Base-by-base conservation (phyloP, 2,329 filamentous ascomycete species). In the Pseudogymnoascus pannorum region DNA sequence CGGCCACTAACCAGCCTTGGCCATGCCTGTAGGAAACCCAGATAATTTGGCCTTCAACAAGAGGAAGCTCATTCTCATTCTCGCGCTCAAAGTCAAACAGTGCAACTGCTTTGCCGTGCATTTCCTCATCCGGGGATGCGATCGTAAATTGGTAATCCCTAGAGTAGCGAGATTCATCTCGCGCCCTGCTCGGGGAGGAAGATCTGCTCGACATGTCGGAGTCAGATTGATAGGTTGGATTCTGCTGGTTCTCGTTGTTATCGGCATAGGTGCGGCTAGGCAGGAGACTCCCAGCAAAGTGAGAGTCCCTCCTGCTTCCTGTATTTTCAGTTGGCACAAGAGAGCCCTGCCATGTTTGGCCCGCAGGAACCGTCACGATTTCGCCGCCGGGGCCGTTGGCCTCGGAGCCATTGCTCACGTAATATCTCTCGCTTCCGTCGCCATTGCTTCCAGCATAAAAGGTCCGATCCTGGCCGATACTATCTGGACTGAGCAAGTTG, bases 11-110 rank as follows among this genome's bases (percentile, higher is more conserved):
- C 94, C 94, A 99, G 61, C 94, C 94, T 75, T 97, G 92, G 14
- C 93, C 93, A 72, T 97, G 92, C 44, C 94, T 84, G 74, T 97
- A 99, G 14, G 91, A 96, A 22, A 99, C 92, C 79, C 94, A 89
- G 61, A 99, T 96, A 62, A 97, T 91, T 71, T 99, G 94, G 5
- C 94, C 94, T 75, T 99, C 94, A 0, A 91, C 87, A 54, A 99
- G 78, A 3, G 92, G 91, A 62, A 99, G 78, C 74, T 99, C 94
- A 72, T 97, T 99, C 73, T 97, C 92, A 72, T 97, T 97, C 74
- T 97, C 93, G 31, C 92, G 85, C 68, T 87, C 87, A 75, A 99
- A 99, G 72, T 97, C 92, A 72, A 96, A 99, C 20, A 99, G 79
- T 5, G 94, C 94, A 26, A 99, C 91, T 9, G 92, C 92, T 72